A percentile compares a stretch with the other conserved stretches of the same genome.
phyloP scores from a whole-genome alignment of 345 rosid species.

The Cardiospermum halicacabum region DNA sequence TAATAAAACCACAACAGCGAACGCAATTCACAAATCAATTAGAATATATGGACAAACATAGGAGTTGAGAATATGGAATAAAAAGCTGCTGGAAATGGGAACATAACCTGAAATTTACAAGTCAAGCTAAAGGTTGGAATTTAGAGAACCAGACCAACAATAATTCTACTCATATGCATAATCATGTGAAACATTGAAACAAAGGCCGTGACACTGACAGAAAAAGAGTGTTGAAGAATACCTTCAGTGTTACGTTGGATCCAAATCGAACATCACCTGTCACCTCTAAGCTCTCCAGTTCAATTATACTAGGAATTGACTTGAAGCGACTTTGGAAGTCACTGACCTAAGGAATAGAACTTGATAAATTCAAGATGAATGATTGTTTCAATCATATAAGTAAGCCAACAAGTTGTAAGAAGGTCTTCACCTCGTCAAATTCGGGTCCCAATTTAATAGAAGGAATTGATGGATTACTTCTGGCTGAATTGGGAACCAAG shows the following conservation, averaged over 20 bases:
- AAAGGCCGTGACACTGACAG: not conserved
- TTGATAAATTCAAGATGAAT: not conserved
- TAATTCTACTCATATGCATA: not conserved
- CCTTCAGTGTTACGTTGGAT: constrained; percentile 49
- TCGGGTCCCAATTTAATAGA: constrained; percentile 46
- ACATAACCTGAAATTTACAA: not conserved
- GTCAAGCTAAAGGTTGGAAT: not conserved
- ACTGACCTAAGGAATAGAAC: constrained; percentile 25
- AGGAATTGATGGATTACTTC: constrained; percentile 42
- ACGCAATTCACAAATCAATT: not conserved
- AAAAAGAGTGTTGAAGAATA: constrained; percentile 16
- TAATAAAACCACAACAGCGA: not conserved
- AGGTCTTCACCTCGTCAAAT: constrained; percentile 42
- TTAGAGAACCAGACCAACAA: not conserved
- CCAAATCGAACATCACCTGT: constrained; percentile 70
- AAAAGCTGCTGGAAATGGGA: not conserved
- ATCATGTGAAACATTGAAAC: not conserved
- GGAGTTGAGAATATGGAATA: not conserved
- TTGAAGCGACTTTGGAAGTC: constrained; percentile 45
- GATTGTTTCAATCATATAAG: not conserved
- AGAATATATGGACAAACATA: not conserved
- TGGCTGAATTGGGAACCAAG: constrained; percentile 31
- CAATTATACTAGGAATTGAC: constrained; percentile 52
- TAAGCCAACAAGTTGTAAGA: not conserved
- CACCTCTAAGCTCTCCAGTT: constrained; percentile 52